Base-by-base conservation (phyloP, 192 early-diverging fungal genomes). In the Oehlia diaphana region DNA sequence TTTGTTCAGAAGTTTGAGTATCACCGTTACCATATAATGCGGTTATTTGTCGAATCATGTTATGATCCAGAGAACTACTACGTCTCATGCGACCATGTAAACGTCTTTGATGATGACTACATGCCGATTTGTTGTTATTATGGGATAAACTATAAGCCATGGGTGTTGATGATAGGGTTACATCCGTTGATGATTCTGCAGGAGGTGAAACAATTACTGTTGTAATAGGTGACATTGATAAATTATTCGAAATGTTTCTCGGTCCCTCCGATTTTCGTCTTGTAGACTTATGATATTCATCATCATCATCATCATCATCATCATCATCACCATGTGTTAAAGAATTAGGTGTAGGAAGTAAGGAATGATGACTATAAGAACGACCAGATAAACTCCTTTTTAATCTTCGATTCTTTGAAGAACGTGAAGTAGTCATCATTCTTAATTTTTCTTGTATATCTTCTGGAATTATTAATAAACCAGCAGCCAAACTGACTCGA, bases 401-500 rank as follows among this genome's bases (percentile, higher is more conserved):
- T 42, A 79, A 16, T 63, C 28, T 79, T 9, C 49, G 47, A 79
- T 70, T 19, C 16, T 37, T 31, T 5, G 47, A 50, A 9, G 44
- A 37, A 21, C 68, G 67, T 37, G 23, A 53, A 3, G 26, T 63
- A 23, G 74, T 44, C 39, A 76, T 62, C 12, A 13, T 35, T 31
- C 63, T 64, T 42, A 77, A 42, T 49, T 63, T 77, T 37, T 84
- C 76, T 42, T 85, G 83, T 23, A 86, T 58, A 21, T 85, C 82
- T 44, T 87, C 80, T 1, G 83, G 81, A 80, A 87, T 71, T 19
- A 85, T 75, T 63, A 87, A 67, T 79, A 86, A 71, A 81, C 88
- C 86, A 80, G 84, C 83, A 33, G 84, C 81, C 13, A 84, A 76
- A 78, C 84, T 79, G 49, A 86, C 67, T 23, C 88, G 69, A 79